Conservation (phyloP, 2,329 filamentous ascomycete species). For the Dissoconium aciculare region DNA sequence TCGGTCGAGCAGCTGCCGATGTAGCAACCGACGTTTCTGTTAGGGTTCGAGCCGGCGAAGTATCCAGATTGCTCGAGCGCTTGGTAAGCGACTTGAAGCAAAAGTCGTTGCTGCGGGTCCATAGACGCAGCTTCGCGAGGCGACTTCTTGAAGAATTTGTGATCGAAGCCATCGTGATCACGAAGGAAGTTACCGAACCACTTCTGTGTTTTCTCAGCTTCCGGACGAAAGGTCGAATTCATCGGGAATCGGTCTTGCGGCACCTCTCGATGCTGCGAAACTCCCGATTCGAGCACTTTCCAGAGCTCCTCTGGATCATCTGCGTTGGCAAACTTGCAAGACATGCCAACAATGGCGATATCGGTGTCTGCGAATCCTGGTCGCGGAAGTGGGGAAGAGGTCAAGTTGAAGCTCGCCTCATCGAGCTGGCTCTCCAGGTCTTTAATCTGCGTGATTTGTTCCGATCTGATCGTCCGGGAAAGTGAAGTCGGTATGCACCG, state of each 20-base stretch:
- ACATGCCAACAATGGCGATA: conserved; percentile 28
- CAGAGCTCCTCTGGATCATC: conserved; percentile 24
- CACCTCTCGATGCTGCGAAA: conserved; percentile 3
- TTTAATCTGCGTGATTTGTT: neutral
- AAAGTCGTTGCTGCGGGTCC: conserved; percentile 22
- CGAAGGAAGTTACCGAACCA: conserved; percentile 6
- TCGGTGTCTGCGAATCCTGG: conserved; percentile 5
- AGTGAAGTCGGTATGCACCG: neutral
- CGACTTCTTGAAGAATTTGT: conserved; percentile 22
- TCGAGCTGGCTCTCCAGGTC: neutral
- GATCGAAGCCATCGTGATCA: conserved; percentile 16
- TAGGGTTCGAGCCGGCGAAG: conserved; percentile 8
- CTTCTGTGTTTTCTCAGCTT: conserved; percentile 1
- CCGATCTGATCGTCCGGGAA: neutral
- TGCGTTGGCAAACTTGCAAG: conserved; percentile 23
- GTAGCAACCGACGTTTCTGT: conserved; percentile 25
- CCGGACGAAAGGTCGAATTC: neutral
- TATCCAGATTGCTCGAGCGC: conserved; percentile 23
- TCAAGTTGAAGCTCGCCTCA: neutral
- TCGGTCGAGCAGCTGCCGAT: conserved; percentile 25
- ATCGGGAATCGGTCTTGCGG: neutral
- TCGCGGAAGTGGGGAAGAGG: neutral
- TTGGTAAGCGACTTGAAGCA: conserved; percentile 21
- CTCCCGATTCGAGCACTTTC: conserved; percentile 14
- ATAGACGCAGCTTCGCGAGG: conserved; percentile 17